These are phyloP conservation scores for Kluyveromyces sp. DNA, from an alignment of 1,139 yeast species.

Conservation along the genomic window DNA sequence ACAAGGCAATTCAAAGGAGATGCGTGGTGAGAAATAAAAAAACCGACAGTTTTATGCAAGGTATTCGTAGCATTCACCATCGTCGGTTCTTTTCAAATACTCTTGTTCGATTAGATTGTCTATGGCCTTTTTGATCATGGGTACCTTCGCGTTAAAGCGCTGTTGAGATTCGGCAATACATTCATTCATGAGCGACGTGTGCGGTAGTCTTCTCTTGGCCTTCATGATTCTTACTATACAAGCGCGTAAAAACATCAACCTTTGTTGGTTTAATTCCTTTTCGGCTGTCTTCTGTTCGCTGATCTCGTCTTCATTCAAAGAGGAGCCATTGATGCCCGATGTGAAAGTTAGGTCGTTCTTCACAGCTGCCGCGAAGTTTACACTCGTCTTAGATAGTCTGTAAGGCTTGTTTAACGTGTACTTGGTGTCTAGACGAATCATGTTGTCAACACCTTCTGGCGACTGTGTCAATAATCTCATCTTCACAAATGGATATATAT, in stretches of 20 bases:
- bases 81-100: constrained; percentile 71
- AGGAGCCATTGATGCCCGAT: constrained; percentile 5
- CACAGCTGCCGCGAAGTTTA: constrained; percentile 78
- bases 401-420: constrained; percentile 75
- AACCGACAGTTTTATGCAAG: constrained; percentile 38
- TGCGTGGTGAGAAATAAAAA: too few species aligned
- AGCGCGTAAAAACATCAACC: constrained; percentile 82
- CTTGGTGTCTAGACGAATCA: constrained; percentile 46
- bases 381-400: constrained; percentile 75
- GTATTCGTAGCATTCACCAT: constrained; percentile 65
- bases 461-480: constrained; percentile 64
- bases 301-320: constrained; percentile 5
- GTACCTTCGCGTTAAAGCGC: constrained; percentile 76
- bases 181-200: constrained; percentile 77
- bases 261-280: constrained; percentile 78
- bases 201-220: constrained; percentile 74
- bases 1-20: too few species aligned
- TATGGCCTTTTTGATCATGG: constrained; percentile 82
- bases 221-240: constrained; percentile 96
- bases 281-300: constrained; percentile 72
- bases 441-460: constrained; percentile 47
- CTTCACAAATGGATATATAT: constrained; percentile 71
- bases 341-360: constrained; percentile 47
- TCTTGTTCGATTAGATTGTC: constrained; percentile 82
- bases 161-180: constrained; percentile 80